Evolutionary conservation across 208 protist genomes (phyloP).

Genomic region (Kentomonas sorsogonicus): DNA sequence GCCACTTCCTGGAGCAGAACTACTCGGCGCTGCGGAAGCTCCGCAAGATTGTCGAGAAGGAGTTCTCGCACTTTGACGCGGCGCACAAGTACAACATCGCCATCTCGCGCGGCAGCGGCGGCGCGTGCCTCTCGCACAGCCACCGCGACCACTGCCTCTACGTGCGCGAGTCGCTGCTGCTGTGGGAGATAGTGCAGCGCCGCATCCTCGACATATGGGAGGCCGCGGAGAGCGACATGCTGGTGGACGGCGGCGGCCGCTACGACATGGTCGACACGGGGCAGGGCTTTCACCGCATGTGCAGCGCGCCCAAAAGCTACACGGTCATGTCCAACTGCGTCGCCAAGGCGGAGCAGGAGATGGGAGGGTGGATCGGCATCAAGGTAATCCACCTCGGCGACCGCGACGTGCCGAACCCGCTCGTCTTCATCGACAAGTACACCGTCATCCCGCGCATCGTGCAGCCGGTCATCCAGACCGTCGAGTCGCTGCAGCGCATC

Average conservation of each 20-base stretch:
- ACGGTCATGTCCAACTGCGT: constrained; percentile 80
- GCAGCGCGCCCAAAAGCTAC: constrained; percentile 81
- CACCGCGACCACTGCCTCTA: constrained; percentile 94
- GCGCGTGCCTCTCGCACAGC: constrained; percentile 90
- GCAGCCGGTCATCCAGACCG: constrained; percentile 85
- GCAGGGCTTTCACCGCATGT: constrained; percentile 95
- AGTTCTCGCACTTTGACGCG: constrained; percentile 47
- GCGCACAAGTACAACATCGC: constrained; percentile 30
- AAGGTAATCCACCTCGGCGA: constrained; percentile 97
- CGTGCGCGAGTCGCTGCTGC: constrained; percentile 91
- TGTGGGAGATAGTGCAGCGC: constrained; percentile 93
- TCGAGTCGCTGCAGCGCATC: constrained; percentile 64
- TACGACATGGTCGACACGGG: constrained; percentile 91
- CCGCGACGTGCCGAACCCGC: constrained; percentile 95
- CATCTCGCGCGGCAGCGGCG: constrained; percentile 47
- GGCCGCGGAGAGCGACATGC: constrained; percentile 91
- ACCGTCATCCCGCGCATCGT: constrained; percentile 93
- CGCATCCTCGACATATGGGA: constrained; percentile 94
- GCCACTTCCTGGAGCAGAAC: constrained; percentile 84
- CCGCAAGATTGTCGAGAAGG: constrained; percentile 36
- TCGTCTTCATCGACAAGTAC: constrained; percentile 99
- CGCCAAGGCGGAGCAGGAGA: constrained; percentile 52
- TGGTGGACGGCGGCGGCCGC: constrained; percentile 41
- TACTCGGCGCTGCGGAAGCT: constrained; percentile 63
- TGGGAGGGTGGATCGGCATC: constrained; percentile 94